These are phyloP conservation scores for Lentinula novae-zelandiae DNA, from an alignment of 1,284 basidiomycete species.

Conservation along the genomic window DNA sequence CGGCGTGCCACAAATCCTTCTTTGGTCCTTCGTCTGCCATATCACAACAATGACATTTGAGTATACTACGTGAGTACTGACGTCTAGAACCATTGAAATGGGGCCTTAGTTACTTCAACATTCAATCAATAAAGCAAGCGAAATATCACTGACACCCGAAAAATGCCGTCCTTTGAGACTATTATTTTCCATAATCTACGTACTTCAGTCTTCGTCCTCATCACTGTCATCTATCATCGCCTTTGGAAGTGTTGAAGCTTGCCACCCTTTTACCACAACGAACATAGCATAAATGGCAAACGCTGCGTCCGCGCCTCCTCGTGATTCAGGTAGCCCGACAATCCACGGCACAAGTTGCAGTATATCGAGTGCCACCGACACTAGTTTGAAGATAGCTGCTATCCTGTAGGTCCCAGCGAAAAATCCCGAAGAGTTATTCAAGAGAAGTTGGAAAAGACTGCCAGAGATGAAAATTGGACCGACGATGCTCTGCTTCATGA, in stretches of 20 bases:
- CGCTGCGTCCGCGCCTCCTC: conserved; percentile 16
- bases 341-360: conserved; percentile 17
- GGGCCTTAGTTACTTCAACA: too few relatives aligned
- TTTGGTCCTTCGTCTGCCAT: too few relatives aligned
- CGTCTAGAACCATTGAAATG: too few relatives aligned
- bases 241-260: conserved; percentile 18
- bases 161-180: too few relatives aligned
- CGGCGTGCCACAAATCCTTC: too few relatives aligned
- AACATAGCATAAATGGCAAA: conserved; percentile 11
- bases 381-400: conserved; percentile 13
- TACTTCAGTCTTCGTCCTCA: conserved; percentile 12
- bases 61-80: too few relatives aligned
- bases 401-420: conserved; percentile 27
- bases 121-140: too few relatives aligned
- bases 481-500: conserved; percentile 4
- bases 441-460: conserved; percentile 22
- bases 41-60: too few relatives aligned
- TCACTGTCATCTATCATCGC: conserved; percentile 15
- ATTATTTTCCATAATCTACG: background rate
- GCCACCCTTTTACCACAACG: conserved; percentile 13
- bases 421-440: conserved; percentile 23
- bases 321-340: conserved; percentile 19
- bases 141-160: too few relatives aligned
- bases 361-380: conserved; percentile 4
- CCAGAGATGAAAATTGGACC: conserved; percentile 21